Evolutionary conservation across 768 basidiomycete genomes (phyloP), one percentile per base, ranked within the genome.

Genomic region (Podaxis pistillaris): DNA sequence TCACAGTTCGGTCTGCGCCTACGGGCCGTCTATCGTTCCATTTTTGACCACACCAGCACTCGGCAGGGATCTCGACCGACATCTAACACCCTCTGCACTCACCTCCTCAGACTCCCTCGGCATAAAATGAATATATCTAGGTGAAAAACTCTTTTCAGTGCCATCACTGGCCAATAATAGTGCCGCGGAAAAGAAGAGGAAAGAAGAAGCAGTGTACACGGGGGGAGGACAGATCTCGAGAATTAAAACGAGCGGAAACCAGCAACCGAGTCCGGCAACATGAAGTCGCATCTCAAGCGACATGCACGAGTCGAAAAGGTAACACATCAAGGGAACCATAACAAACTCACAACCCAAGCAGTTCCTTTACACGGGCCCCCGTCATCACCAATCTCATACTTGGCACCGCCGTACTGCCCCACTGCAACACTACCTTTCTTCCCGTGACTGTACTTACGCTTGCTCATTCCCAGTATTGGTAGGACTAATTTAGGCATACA

Each of bases 331-430:
- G 26, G 51, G 17, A 33, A 53, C 28, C 17, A 33, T 22, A 33
- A 33, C 30, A 33, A 12, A 33, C 13, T 15, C 12, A 15, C 12
- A 17, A 15, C 15, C 19, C 40, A 46, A 4, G 40, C 5, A 19
- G 22, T 60, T 26, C 59, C 59, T n/a, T 50, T 24, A 60, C 52
- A 60, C 37, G 59, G 36, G 52, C 38, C 49, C 26, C 30, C 59
- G 19, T 52, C 51, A 11, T 53, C 59, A 22, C 49, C 59, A 53
- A 60, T 60, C 37, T 24, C 40, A 36, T 56, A 56, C 38, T 24
- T 56, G 15, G 40, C 56, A 26, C 56, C 56, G 0, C 44, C 56
- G 47, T 46, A 49, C 26, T 47, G 41, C 26, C 56, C 56, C 6
- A 58, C 56, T 13, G n/a, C 56, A 33, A 40, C 51, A 60, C 51